A percentile compares a stretch with the other conserved stretches of the same genome.
Conservation (phyloP, 2,329 filamentous ascomycete genomes). For the Trichoderma koningii region DNA sequence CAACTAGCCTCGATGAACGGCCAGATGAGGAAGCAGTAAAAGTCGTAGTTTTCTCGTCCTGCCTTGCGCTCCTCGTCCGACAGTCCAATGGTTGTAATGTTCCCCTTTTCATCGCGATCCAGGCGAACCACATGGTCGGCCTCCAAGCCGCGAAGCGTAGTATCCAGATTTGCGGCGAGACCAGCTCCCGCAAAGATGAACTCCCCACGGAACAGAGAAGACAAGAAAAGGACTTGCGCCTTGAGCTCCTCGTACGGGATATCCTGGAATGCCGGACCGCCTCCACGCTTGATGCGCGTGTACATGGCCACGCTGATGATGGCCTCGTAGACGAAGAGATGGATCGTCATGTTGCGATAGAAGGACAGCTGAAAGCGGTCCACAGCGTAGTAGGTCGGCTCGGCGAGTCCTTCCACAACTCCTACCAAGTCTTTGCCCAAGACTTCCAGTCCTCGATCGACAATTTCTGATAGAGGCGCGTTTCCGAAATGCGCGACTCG, state of each 20-base stretch:
- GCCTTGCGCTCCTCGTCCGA: conserved; percentile 72
- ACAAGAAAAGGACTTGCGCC: conserved; percentile 84
- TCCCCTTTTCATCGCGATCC: conserved; percentile 56
- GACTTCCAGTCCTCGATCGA: conserved; percentile 88
- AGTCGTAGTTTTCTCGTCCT: conserved; percentile 94
- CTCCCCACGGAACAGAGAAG: conserved; percentile 89
- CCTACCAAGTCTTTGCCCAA: conserved; percentile 88
- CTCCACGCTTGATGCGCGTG: conserved; percentile 84
- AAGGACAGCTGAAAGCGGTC: conserved; percentile 97
- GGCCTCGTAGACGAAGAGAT: conserved; percentile 92
- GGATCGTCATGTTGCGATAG: conserved; percentile 99
- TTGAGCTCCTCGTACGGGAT: conserved; percentile 74
- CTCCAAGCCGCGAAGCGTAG: conserved; percentile 76
- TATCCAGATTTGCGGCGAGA: conserved; percentile 75
- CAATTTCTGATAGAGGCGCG: conserved; percentile 74
- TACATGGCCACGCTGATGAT: conserved; percentile 91
- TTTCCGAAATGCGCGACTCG: conserved; percentile 91
- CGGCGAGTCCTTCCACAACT: conserved; percentile 73
- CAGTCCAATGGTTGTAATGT: conserved; percentile 70
- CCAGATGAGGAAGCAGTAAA: conserved; percentile 99
- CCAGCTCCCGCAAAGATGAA: conserved; percentile 96
- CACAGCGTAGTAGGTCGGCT: conserved; percentile 92
- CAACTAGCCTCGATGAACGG: conserved; percentile 94
- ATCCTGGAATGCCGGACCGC: conserved; percentile 77
- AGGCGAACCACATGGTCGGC: conserved; percentile 75